Conservation (phyloP, 768 basidiomycete species). For the Rubroboletus pulcherrimus region DNA sequence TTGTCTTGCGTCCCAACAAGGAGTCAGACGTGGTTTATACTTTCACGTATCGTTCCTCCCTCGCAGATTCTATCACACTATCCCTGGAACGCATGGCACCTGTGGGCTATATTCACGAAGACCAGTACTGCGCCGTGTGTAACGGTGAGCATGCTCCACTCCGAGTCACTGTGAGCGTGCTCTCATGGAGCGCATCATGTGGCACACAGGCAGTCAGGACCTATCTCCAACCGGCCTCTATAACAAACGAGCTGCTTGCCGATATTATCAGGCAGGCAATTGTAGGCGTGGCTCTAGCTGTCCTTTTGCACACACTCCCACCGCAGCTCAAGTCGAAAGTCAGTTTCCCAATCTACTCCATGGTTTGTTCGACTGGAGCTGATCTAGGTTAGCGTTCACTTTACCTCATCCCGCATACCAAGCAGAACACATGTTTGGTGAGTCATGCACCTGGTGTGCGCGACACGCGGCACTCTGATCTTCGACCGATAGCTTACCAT, state of each 20-base stretch:
- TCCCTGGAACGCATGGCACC: constrained; percentile 10
- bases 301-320: constrained; percentile 21
- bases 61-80: not conserved
- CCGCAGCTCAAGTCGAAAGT: constrained; percentile 15
- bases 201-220: constrained; percentile 11
- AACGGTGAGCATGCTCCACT: constrained; percentile 14
- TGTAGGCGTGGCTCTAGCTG: constrained; percentile 29
- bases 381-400: constrained; percentile 10
- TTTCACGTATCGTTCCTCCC: not conserved
- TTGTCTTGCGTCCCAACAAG: constrained; percentile 38
- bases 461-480: constrained; percentile 1
- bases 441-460: constrained; percentile 1
- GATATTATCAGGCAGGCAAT: constrained; percentile 24
- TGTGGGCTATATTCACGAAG: constrained; percentile 14
- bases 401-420: constrained; percentile 11
- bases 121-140: constrained; percentile 3
- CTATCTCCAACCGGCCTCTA: not conserved
- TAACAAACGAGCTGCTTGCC: constrained; percentile 17
- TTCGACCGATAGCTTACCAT: constrained; percentile 18
- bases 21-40: constrained; percentile 14
- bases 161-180: not conserved
- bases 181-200: constrained; percentile 8
- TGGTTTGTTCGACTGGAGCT: constrained; percentile 2
- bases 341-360: not conserved
- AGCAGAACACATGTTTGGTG: constrained; percentile 17